These are phyloP conservation scores for Tubosaeta sp. DNA, from an alignment of 768 basidiomycete species.

Conservation along the genomic window DNA sequence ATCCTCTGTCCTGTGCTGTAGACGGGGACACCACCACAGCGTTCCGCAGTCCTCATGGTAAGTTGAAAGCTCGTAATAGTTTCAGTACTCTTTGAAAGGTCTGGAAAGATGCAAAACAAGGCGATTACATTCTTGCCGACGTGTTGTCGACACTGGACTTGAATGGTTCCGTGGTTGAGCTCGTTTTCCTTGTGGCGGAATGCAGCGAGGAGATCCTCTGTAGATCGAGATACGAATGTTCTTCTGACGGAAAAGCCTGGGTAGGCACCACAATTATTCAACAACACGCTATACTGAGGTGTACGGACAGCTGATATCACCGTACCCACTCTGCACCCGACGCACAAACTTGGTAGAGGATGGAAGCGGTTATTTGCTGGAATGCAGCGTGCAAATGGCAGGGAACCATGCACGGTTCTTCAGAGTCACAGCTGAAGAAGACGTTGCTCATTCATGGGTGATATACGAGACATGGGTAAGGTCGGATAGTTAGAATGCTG, in stretches of 20 bases:
- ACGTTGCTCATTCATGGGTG: conserved; percentile 32
- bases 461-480: conserved; percentile 42
- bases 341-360: not conserved
- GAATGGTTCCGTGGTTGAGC: conserved; percentile 20
- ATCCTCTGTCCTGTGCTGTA: conserved; percentile 52
- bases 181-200: conserved; percentile 36
- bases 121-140: conserved; percentile 40
- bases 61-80: conserved; percentile 18
- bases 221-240: conserved; percentile 26
- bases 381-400: conserved; percentile 24
- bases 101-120: conserved; percentile 20
- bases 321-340: conserved; percentile 8
- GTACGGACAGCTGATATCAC: conserved; percentile 15
- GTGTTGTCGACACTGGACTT: conserved; percentile 27
- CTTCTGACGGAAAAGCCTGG: conserved; percentile 30
- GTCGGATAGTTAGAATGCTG: conserved; percentile 9
- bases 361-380: conserved; percentile 12
- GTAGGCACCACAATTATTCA: conserved; percentile 18
- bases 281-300: not conserved
- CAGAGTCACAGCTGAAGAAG: conserved; percentile 23
- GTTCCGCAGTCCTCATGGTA: conserved; percentile 49
- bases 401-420: conserved; percentile 25
- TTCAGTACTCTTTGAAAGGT: conserved; percentile 15
- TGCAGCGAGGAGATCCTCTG: conserved; percentile 32
- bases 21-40: conserved; percentile 47